Evolutionary conservation across 345 rosid species (phyloP).

Genomic region (Draba incana): DNA sequence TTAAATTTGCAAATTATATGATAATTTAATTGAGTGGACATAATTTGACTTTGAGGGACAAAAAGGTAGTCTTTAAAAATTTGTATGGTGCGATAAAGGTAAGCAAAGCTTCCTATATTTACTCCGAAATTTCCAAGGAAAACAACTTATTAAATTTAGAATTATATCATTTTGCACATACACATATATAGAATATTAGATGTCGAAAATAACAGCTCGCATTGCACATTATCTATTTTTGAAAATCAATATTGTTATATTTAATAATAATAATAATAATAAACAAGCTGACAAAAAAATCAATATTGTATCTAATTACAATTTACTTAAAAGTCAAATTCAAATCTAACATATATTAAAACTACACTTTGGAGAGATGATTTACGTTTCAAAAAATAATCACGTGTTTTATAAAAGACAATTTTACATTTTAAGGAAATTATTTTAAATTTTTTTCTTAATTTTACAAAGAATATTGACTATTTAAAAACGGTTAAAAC

Average conservation of each 20-base stretch:
- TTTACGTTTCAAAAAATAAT: neutral
- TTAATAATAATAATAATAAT: too few species aligned
- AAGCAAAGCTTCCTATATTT: constrained; percentile 41
- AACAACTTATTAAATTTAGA: constrained; percentile 16
- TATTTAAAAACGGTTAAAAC: too few species aligned
- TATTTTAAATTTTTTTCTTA: too few species aligned
- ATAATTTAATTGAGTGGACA: constrained; percentile 23
- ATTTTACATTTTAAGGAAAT: too few species aligned
- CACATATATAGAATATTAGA: constrained; percentile 27
- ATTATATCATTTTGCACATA: constrained; percentile 28
- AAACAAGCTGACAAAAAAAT: too few species aligned
- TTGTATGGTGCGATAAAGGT: constrained; percentile 41
- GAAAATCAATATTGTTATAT: too few species aligned
- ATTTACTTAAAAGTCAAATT: neutral
- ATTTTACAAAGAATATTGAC: too few species aligned
- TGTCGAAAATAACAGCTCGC: constrained; percentile 7
- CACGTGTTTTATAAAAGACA: neutral
- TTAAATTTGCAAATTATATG: constrained; percentile 20
- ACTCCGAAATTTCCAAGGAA: constrained; percentile 46
- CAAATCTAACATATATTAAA: neutral
- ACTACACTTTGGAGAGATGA: neutral
- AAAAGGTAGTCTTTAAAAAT: constrained; percentile 30
- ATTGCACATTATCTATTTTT: neutral
- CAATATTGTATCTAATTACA: too few species aligned
- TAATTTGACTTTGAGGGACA: constrained; percentile 39